Percentiles rank a stretch among this genome's conserved stretches.
These are phyloP conservation scores for Astrothelium macrocarpum DNA, from an alignment of 495 filamentous ascomycete genomes.

Conservation along the genomic window DNA sequence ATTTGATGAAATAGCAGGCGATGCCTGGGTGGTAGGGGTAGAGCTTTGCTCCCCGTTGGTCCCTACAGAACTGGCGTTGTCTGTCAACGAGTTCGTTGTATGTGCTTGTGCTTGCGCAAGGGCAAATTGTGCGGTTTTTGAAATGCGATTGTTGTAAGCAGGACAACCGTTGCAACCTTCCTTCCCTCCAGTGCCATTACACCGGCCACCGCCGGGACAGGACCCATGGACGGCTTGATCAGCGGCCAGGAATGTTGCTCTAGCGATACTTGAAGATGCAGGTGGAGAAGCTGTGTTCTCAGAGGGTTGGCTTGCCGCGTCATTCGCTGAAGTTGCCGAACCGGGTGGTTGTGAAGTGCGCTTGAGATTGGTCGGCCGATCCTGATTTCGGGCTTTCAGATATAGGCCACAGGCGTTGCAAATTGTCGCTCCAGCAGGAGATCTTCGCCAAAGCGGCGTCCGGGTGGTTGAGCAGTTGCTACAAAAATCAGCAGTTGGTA, in stretches of 20 bases:
- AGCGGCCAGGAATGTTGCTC: constrained; percentile 68
- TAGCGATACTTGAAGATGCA: constrained; percentile 35
- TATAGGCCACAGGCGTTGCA: constrained; percentile 98
- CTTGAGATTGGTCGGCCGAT: constrained; percentile 82
- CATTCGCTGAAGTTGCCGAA: constrained; percentile 8
- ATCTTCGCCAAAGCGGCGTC: constrained; percentile 91
- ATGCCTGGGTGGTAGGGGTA: constrained; percentile 11
- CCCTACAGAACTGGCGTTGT: not conserved
- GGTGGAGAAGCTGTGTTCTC: constrained; percentile 34
- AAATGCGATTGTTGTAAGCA: constrained; percentile 91
- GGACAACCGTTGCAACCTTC: constrained; percentile 93
- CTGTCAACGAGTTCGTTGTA: not conserved
- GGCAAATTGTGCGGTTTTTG: constrained; percentile 68
- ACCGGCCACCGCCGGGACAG: constrained; percentile 89
- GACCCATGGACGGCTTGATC: constrained; percentile 67
- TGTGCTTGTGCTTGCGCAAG: constrained; percentile 37
- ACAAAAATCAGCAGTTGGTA: constrained; percentile 15
- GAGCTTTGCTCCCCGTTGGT: not conserved
- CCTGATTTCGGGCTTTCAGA: constrained; percentile 81
- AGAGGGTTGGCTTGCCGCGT: constrained; percentile 20
- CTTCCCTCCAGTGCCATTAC: constrained; percentile 95
- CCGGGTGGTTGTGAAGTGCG: constrained; percentile 29
- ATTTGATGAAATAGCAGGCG: constrained; percentile 30
- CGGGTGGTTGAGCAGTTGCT: constrained; percentile 93
- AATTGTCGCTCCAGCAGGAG: constrained; percentile 84